phyloP scores from a whole-genome alignment of 495 filamentous ascomycete species.

The Lepraria neglecta region DNA sequence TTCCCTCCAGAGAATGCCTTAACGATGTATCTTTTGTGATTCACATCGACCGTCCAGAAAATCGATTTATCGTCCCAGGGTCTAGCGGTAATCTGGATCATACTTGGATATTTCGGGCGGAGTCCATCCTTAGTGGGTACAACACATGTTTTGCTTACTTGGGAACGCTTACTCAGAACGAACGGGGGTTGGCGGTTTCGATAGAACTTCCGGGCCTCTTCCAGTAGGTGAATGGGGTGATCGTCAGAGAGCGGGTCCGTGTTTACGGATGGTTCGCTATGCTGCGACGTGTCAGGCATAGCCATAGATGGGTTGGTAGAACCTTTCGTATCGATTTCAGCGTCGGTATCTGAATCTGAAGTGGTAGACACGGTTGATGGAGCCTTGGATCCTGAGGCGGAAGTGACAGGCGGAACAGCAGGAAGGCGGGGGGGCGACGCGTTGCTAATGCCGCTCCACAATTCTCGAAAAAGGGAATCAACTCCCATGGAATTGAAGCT shows the following conservation, averaged over 20 bases:
- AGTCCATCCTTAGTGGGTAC: conserved; percentile 2
- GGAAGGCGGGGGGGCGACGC: too few relatives aligned
- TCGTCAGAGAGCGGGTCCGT: conserved; percentile 11
- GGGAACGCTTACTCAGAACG: neutral
- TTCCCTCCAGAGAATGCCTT: conserved; percentile 1
- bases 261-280: conserved; percentile 1
- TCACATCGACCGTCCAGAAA: conserved; percentile 17
- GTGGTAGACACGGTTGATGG: too few relatives aligned
- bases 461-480: too few relatives aligned
- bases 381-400: too few relatives aligned
- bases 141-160: neutral
- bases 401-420: too few relatives aligned
- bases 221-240: neutral
- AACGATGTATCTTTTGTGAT: conserved; percentile 12
- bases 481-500: too few relatives aligned
- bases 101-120: neutral
- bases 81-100: neutral
- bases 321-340: neutral
- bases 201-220: neutral
- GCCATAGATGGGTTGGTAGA: too few relatives aligned
- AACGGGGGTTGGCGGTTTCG: neutral
- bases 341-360: neutral
- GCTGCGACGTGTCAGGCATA: neutral
- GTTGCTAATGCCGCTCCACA: too few relatives aligned
- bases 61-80: conserved; percentile 7